These are phyloP conservation scores for Piper longum DNA, from an alignment of 164 flowering plant species.

Conservation along the genomic window DNA sequence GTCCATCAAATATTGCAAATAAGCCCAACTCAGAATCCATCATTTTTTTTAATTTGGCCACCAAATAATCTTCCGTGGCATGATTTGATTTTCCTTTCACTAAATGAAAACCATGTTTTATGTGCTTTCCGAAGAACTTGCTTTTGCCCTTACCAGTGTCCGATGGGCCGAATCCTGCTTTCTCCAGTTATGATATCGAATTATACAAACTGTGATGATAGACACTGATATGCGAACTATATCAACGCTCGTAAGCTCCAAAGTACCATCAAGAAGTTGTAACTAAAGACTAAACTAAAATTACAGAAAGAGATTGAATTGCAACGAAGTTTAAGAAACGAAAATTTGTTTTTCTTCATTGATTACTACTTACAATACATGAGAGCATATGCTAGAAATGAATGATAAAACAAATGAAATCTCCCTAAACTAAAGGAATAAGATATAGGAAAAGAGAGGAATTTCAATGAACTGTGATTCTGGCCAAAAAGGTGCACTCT, in stretches of 20 bases:
- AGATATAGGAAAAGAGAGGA: no score
- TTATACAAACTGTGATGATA: neutral
- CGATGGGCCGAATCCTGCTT: constrained; percentile 49
- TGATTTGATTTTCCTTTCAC: constrained; percentile 68
- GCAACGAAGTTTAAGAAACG: no score
- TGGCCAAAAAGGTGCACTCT: no score
- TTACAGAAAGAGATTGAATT: no score
- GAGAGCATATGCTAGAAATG: no score
- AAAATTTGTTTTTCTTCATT: no score
- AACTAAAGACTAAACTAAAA: no score
- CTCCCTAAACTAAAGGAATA: no score
- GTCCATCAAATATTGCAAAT: constrained; percentile 96
- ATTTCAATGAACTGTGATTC: no score
- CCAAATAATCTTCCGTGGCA: constrained; percentile 81
- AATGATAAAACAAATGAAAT: no score
- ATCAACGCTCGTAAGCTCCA: neutral
- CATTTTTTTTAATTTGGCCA: constrained; percentile 67
- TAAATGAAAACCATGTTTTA: constrained; percentile 74
- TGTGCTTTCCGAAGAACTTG: constrained; percentile 43
- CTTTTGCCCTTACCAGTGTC: constrained; percentile 89
- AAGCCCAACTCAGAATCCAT: constrained; percentile 68
- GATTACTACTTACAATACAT: no score
- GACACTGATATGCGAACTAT: neutral
- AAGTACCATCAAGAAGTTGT: neutral
- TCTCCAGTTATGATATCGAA: constrained; percentile 33